Percentiles rank a stretch among this genome's conserved stretches.
Conservation (phyloP, 208 protist species). For the Wallacemonas sp. region DNA sequence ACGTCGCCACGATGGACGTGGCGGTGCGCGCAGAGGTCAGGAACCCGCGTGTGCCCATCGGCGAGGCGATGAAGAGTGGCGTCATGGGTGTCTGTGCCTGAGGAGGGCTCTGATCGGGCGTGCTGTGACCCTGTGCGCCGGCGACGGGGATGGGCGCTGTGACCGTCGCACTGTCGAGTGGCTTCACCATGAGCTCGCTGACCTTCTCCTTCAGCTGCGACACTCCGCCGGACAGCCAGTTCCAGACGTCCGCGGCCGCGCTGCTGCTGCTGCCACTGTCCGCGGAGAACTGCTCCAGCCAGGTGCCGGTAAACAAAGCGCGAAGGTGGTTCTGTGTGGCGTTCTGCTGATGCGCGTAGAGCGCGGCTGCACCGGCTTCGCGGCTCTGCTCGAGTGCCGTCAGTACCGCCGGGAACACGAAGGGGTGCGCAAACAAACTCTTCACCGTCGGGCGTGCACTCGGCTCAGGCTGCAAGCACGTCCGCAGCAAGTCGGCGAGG, state of each 20-base stretch:
- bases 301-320: neutral
- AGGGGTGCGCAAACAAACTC: neutral
- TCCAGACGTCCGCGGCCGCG: neutral
- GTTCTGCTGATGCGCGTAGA: constrained; percentile 8
- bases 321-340: neutral
- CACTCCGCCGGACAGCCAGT: neutral
- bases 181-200: neutral
- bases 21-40: neutral
- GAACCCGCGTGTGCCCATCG: constrained; percentile 10
- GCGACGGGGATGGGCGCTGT: neutral
- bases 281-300: neutral
- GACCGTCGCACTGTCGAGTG: no score
- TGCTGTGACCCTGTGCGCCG: neutral
- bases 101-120: neutral
- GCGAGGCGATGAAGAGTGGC: neutral
- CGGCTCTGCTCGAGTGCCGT: constrained; percentile 2
- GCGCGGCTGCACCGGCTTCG: neutral
- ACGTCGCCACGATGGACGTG: neutral
- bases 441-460: neutral
- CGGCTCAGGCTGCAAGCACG: neutral
- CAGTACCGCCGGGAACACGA: neutral
- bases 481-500: neutral
- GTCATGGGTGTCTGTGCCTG: neutral
- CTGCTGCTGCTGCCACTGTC: neutral
- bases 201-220: constrained; percentile 5